Evolutionary conservation across 1,284 basidiomycete genomes (phyloP).

Genomic region (Phlebopus sp.): DNA sequence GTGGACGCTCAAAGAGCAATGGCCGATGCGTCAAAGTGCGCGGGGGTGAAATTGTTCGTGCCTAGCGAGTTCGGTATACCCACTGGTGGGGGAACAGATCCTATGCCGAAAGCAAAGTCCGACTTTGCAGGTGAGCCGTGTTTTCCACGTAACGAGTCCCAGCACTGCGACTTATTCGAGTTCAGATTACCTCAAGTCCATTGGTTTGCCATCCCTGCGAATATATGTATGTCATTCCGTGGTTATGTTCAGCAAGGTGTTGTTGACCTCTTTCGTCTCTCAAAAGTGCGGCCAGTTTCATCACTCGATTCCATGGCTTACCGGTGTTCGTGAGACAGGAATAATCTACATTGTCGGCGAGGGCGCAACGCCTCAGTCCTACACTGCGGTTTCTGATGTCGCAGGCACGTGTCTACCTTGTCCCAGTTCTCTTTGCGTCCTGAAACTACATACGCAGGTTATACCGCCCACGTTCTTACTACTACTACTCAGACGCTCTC

Average conservation of each 20-base stretch:
- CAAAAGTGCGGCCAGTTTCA: constrained; percentile 21
- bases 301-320: constrained; percentile 15
- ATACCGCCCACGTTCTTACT: constrained; percentile 29
- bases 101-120: constrained; percentile 11
- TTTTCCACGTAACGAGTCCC: no score
- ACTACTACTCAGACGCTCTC: constrained; percentile 18
- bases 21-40: constrained; percentile 24
- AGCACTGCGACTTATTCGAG: background rate
- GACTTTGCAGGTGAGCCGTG: constrained; percentile 2
- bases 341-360: constrained; percentile 18
- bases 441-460: constrained; percentile 15
- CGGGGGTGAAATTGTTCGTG: constrained; percentile 29
- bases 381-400: constrained; percentile 21
- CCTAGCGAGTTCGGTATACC: constrained; percentile 19
- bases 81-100: constrained; percentile 13
- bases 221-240: constrained; percentile 17
- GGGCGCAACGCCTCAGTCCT: constrained; percentile 16
- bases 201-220: constrained; percentile 8
- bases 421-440: background rate
- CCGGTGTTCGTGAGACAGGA: constrained; percentile 4
- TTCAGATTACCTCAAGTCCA: constrained; percentile 2
- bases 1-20: constrained; percentile 17
- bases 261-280: background rate
- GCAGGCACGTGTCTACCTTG: constrained; percentile 13
- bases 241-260: background rate